A percentile compares a stretch with the other conserved stretches of the same genome.
Evolutionary conservation across 306 rosid species (phyloP).

Genomic region (Sicyos baderoa): DNA sequence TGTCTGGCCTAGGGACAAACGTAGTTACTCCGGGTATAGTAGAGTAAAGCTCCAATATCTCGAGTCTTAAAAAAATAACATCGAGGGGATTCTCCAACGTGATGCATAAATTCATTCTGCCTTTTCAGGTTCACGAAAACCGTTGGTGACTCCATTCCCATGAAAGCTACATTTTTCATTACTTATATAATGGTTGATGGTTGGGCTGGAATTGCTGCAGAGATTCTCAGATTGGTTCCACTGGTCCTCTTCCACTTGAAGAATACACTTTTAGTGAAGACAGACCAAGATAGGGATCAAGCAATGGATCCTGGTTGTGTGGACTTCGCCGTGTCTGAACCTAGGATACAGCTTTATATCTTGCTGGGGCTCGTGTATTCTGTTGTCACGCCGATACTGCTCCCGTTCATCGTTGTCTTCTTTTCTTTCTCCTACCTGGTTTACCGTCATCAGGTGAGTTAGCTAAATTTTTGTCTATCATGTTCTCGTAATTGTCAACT

Average conservation of each 20-base stretch:
- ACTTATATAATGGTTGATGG: constrained; percentile 91
- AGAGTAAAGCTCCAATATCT: too few species aligned
- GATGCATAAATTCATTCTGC: constrained; percentile 22
- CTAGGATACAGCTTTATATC: constrained; percentile 77
- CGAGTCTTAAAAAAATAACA: neutral
- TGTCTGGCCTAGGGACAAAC: too few species aligned
- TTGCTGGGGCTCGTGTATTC: constrained; percentile 79
- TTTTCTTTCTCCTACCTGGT: constrained; percentile 68
- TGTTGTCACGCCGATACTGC: constrained; percentile 75
- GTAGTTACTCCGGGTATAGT: too few species aligned
- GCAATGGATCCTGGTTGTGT: constrained; percentile 83
- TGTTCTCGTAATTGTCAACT: neutral
- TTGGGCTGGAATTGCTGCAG: constrained; percentile 87
- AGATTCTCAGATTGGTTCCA: constrained; percentile 60
- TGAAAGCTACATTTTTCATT: constrained; percentile 94
- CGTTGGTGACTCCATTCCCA: constrained; percentile 73
- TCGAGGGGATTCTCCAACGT: constrained; percentile 17
- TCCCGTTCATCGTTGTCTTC: constrained; percentile 77
- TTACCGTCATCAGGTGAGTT: constrained; percentile 79
- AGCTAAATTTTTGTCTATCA: neutral
- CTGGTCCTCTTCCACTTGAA: constrained; percentile 59
- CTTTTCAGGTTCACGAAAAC: constrained; percentile 62
- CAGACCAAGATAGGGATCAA: constrained; percentile 61
- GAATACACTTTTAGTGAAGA: constrained; percentile 80
- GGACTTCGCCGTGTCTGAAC: constrained; percentile 63